Percentiles rank a stretch among this genome's conserved stretches.
Conservation (phyloP, 176 grass and related monocot genomes). For the Hyparrhenia diplandra region DNA sequence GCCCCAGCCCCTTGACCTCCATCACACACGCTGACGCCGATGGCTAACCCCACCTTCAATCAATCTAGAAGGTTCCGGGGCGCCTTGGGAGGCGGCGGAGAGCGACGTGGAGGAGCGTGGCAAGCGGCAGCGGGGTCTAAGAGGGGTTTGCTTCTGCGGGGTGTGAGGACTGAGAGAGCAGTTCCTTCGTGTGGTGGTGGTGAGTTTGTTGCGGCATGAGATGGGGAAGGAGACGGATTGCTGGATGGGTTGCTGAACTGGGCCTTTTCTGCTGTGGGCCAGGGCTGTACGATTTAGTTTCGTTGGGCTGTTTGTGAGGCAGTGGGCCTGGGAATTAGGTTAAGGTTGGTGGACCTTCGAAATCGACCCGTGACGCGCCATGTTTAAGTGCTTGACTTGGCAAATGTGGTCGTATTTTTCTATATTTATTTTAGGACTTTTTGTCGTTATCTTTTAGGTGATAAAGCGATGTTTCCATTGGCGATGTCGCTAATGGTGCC, state of each 20-base stretch:
- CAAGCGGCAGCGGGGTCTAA: not conserved
- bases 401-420: too few species aligned
- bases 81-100: not conserved
- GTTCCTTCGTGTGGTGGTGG: slow-evolving; percentile 37
- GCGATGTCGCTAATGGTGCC: too few species aligned
- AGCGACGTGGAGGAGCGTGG: not conserved
- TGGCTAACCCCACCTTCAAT: not conserved
- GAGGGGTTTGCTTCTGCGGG: not conserved
- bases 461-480: too few species aligned
- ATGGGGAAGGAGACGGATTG: not conserved
- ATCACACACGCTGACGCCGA: not conserved
- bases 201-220: slow-evolving; percentile 26
- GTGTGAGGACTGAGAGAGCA: not conserved
- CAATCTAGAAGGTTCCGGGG: not conserved
- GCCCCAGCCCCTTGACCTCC: slow-evolving; percentile 56
- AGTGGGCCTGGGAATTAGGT: not conserved
- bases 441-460: too few species aligned
- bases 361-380: not conserved
- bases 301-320: too few species aligned
- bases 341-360: not conserved
- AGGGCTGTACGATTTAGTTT: not conserved
- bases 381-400: too few species aligned
- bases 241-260: not conserved
- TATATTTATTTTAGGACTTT: too few species aligned
- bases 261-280: not conserved